Base-by-base conservation (phyloP, 2,329 filamentous ascomycete species). In the Akanthomyces lecanii region DNA sequence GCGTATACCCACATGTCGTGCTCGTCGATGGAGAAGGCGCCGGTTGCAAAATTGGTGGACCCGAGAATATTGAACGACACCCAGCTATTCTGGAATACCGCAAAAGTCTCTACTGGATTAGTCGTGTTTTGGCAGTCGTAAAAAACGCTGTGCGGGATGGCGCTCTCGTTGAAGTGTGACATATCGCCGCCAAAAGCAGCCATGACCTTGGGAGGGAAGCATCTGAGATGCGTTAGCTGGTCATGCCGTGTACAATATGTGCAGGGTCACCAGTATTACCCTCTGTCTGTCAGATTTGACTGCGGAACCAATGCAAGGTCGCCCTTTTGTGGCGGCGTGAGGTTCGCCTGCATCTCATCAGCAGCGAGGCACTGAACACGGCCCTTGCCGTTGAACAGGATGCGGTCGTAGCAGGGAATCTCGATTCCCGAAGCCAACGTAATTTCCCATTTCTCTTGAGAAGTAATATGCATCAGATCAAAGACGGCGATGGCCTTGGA, bases 371-470 rank as follows among this genome's bases (percentile, higher is more conserved):
- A 88, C 54, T 80, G 73, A 0, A 85, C 80, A 1, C 77, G 75
- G 3, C 85, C 85, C 66, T 85, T 84, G 28, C 86, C 86, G 63
- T 89, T 88, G 57, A 89, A 77, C 12, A 89, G 72, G 16, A 89
- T 74, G 0, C 84, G 81, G 68, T 88, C 85, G 65, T 84, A 83
- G 73, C 86, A 89, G 0, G 78, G 76, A 25, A 77, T 76, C 61
- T 85, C 82, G 10, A 84, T 72, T 5, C 77, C 77, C 1, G 81
- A 74, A 0, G 71, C 75, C 0, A 75, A 40, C 3, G 80, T 77
- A 18, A 82, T 75, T 4, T 81, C 74, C 73, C 73, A 77, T 53
- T 74, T 77, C 47, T 82, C 72, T 3, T 76, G 70, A 0, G 84
- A 86, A 0, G 81, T 82, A 11, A 82, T 74, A 63, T 84, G 80